phyloP scores from a whole-genome alignment of 495 filamentous ascomycete genomes.

The Massariosphaeria phaeospora region DNA sequence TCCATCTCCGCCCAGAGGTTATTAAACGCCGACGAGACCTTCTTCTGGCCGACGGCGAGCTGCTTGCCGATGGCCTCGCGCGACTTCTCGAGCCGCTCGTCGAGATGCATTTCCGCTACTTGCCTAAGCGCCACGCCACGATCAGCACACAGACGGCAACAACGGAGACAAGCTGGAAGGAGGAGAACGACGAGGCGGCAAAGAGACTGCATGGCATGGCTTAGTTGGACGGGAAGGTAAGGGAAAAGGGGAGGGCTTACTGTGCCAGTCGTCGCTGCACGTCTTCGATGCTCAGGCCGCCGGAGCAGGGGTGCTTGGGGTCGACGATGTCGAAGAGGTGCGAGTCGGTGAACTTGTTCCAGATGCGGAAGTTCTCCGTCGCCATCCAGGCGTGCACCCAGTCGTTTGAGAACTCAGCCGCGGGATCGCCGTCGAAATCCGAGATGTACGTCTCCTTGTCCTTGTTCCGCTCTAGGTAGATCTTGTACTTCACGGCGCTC shows the following conservation, averaged over 20 bases:
- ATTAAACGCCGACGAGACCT: conserved; percentile 75
- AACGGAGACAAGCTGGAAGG: conserved; percentile 12
- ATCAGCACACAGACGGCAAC: conserved; percentile 25
- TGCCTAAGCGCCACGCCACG: conserved; percentile 35
- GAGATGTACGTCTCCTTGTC: conserved; percentile 53
- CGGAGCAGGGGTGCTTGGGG: conserved; percentile 86
- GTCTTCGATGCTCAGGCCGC: conserved; percentile 91
- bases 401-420: conserved; percentile 70
- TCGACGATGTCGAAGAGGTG: conserved; percentile 92
- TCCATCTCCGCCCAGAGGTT: conserved; percentile 88
- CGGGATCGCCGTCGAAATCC: conserved; percentile 72
- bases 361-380: conserved; percentile 86
- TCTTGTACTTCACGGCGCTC: conserved; percentile 82
- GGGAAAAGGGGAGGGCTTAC: conserved; percentile 52
- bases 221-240: conserved; percentile 6
- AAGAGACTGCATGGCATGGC: neutral
- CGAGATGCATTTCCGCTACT: conserved; percentile 73
- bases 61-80: conserved; percentile 74
- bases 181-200: conserved; percentile 4
- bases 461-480: conserved; percentile 61
- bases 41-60: conserved; percentile 75
- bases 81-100: conserved; percentile 73
- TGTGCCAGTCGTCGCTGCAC: conserved; percentile 84
- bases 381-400: conserved; percentile 74
- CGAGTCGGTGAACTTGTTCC: conserved; percentile 69